phyloP scores from a whole-genome alignment of 805 yeast genomes.

The Zygosaccharomyces kombuchaensis region DNA sequence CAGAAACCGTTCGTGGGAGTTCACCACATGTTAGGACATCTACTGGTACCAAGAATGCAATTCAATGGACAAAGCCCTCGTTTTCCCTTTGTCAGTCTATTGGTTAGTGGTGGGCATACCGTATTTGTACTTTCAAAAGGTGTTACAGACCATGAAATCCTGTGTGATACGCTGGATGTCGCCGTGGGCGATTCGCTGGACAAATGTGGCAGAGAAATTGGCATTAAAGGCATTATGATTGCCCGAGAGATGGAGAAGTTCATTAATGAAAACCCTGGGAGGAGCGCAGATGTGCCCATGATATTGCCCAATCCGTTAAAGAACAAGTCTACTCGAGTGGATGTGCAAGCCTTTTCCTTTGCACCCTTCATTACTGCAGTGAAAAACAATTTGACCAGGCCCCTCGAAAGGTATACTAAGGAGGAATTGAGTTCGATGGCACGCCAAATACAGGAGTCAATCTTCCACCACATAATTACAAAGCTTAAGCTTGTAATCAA shows the following conservation, averaged over 20 bases:
- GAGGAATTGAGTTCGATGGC: conserved; percentile 45
- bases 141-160: conserved; percentile 61
- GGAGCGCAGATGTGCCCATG: conserved; percentile 9
- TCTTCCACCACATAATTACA: conserved; percentile 69
- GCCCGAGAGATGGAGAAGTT: conserved; percentile 76
- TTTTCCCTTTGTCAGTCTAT: conserved; percentile 68
- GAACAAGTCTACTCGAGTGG: conserved; percentile 44
- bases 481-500: conserved; percentile 50
- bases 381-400: conserved; percentile 32
- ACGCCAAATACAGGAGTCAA: conserved; percentile 54
- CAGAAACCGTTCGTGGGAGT: conserved; percentile 78
- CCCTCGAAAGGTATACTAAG: conserved; percentile 17
- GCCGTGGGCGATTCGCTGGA: conserved; percentile 94
- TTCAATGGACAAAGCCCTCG: conserved; percentile 42
- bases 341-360: conserved; percentile 61
- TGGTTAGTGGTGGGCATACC: conserved; percentile 94
- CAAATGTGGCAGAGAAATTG: conserved; percentile 84
- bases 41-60: conserved; percentile 58
- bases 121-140: conserved; percentile 68
- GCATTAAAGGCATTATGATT: conserved; percentile 74
- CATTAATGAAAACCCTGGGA: conserved; percentile 26
- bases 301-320: conserved; percentile 50
- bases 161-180: conserved; percentile 74
- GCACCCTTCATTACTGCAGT: conserved; percentile 66
- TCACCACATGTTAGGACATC: conserved; percentile 94